These are phyloP conservation scores for Parastagonospora nodorum DNA, from an alignment of 2,329 filamentous ascomycete genomes.

Conservation along the genomic window DNA sequence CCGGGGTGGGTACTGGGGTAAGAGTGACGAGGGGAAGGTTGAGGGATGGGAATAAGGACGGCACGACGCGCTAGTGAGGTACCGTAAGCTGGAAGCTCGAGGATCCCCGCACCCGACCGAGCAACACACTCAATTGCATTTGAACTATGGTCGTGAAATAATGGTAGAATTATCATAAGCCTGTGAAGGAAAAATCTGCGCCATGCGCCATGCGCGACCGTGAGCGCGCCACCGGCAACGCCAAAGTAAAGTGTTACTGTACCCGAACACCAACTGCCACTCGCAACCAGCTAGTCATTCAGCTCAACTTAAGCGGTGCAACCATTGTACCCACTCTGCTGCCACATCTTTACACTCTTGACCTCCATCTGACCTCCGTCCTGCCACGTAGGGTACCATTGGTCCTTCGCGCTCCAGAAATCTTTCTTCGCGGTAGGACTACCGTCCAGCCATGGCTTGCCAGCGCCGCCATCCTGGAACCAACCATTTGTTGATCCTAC, in stretches of 20 bases:
- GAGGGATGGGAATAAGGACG: no score
- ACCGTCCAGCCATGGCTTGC: constrained; percentile 80
- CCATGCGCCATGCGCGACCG: background rate
- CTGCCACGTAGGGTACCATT: constrained; percentile 75
- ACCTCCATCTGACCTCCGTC: constrained; percentile 67
- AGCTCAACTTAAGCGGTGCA: constrained; percentile 36
- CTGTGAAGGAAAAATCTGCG: no score
- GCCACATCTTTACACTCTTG: constrained; percentile 66
- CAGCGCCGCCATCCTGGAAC: constrained; percentile 73
- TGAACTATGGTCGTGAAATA: no score
- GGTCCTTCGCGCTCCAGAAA: constrained; percentile 72
- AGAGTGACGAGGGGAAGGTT: background rate
- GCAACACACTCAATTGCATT: no score
- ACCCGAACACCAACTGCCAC: background rate
- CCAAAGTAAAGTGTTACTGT: background rate
- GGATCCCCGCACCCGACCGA: no score
- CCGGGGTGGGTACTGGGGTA: background rate
- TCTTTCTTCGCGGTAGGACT: constrained; percentile 71
- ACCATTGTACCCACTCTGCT: constrained; percentile 55
- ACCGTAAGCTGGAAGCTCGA: no score
- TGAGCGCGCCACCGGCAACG: background rate
- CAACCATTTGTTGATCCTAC: constrained; percentile 82
- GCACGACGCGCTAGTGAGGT: no score
- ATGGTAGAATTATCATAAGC: no score
- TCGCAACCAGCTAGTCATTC: background rate